phyloP scores from a whole-genome alignment of 2,329 filamentous ascomycete species.

The Diaporthe sp. region DNA sequence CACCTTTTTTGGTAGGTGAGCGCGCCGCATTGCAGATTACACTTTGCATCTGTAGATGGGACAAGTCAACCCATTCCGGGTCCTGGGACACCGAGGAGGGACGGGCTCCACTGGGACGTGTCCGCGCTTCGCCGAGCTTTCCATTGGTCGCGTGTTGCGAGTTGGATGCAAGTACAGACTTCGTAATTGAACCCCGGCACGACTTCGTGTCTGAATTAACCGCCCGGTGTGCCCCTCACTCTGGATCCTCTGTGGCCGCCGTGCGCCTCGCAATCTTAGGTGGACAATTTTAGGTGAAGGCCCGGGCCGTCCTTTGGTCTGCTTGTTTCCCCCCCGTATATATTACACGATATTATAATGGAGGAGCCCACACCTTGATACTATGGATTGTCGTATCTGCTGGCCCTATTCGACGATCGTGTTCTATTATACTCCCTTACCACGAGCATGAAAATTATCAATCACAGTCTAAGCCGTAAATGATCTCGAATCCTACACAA shows the following conservation, averaged over 20 bases:
- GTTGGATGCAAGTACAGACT: conserved; percentile 23
- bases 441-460: neutral
- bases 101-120: conserved; percentile 22
- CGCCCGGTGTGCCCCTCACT: conserved; percentile 32
- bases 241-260: neutral
- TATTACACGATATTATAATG: neutral
- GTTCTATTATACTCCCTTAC: too few relatives aligned
- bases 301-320: conserved; percentile 32
- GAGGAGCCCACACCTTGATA: too few relatives aligned
- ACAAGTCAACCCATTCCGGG: neutral
- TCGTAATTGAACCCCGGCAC: conserved; percentile 28
- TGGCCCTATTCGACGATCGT: neutral
- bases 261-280: conserved; percentile 9
- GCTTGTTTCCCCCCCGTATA: neutral
- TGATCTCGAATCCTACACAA: neutral
- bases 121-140: conserved; percentile 30
- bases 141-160: conserved; percentile 27
- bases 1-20: neutral
- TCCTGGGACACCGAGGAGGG: neutral
- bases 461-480: neutral
- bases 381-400: neutral
- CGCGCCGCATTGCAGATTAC: neutral
- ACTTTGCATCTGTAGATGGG: neutral
- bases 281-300: conserved; percentile 2
- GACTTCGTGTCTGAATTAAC: conserved; percentile 25